Percentiles rank a stretch among this genome's conserved stretches.
phyloP scores from a whole-genome alignment of 768 basidiomycete genomes.

The Tricholoma matsutake region DNA sequence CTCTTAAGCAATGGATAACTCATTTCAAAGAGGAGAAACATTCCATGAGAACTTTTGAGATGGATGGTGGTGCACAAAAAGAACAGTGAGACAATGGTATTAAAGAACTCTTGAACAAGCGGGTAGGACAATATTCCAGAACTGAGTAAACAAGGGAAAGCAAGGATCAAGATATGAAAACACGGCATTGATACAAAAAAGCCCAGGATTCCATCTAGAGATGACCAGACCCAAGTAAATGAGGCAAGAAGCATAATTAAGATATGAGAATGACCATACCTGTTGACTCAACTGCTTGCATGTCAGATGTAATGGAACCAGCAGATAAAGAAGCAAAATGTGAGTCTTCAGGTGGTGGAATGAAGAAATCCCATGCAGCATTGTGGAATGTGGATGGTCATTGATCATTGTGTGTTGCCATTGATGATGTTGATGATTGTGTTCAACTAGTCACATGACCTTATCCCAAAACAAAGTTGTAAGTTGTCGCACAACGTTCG shows the following conservation, averaged over 20 bases:
- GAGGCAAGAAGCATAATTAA: neutral
- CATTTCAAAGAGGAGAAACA: neutral
- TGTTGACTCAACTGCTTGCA: too few species aligned
- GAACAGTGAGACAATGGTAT: too few species aligned
- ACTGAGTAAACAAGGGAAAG: neutral
- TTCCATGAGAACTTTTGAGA: neutral
- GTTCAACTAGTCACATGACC: too few species aligned
- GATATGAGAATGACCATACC: neutral
- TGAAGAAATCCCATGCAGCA: neutral
- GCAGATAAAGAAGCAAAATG: too few species aligned
- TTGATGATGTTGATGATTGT: too few species aligned
- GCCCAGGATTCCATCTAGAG: too few species aligned
- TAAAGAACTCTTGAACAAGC: neutral
- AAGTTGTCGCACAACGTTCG: neutral
- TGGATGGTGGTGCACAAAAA: too few species aligned
- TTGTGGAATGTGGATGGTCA: neutral
- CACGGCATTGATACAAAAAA: neutral
- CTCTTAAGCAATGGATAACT: neutral
- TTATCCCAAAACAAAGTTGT: neutral
- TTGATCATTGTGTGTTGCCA: neutral
- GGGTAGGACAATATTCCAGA: too few species aligned
- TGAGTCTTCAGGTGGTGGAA: too few species aligned
- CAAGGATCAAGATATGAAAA: neutral
- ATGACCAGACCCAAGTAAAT: neutral
- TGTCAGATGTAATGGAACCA: too few species aligned